Percentiles rank a stretch among this genome's conserved stretches.
Evolutionary conservation across 2,329 filamentous ascomycete genomes (phyloP).

Genomic region (Madurella fahalii): DNA sequence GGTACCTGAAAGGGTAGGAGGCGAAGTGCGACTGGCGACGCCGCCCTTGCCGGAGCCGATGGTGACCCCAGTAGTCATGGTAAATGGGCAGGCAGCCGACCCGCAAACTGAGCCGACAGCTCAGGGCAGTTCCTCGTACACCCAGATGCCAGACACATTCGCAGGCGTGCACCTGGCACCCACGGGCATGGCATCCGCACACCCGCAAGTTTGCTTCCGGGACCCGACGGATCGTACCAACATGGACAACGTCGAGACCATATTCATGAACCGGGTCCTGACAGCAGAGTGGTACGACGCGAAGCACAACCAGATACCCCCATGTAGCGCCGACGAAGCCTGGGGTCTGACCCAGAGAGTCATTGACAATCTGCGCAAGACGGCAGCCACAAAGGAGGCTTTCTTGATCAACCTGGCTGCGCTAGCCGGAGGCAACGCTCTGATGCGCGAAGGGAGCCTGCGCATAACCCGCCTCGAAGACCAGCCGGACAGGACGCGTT

Average conservation of each 20-base stretch:
- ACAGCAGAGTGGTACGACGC: slow-evolving; percentile 50
- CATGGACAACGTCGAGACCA: slow-evolving; percentile 52
- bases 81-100: slow-evolving; percentile 29
- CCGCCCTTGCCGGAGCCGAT: slow-evolving; percentile 22
- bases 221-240: slow-evolving; percentile 48
- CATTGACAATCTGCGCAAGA: slow-evolving; percentile 49
- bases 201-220: slow-evolving; percentile 24
- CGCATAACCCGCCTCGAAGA: slow-evolving; percentile 44
- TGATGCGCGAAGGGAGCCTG: slow-evolving; percentile 42
- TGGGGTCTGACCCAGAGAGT: slow-evolving; percentile 50
- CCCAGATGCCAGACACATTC: background rate
- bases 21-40: slow-evolving; percentile 32
- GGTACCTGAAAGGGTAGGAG: slow-evolving; percentile 44
- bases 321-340: slow-evolving; percentile 50
- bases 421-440: slow-evolving; percentile 49
- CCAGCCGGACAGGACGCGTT: slow-evolving; percentile 40
- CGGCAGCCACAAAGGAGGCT: slow-evolving; percentile 48
- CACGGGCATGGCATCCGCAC: background rate
- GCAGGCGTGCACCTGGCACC: background rate
- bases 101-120: background rate
- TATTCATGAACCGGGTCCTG: slow-evolving; percentile 49
- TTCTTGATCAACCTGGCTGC: slow-evolving; percentile 59
- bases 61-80: slow-evolving; percentile 27
- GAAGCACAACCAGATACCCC: slow-evolving; percentile 39
- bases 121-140: background rate